These are phyloP conservation scores for Rubia peregrina DNA, from an alignment of 305 asterid genomes.

Conservation along the genomic window DNA sequence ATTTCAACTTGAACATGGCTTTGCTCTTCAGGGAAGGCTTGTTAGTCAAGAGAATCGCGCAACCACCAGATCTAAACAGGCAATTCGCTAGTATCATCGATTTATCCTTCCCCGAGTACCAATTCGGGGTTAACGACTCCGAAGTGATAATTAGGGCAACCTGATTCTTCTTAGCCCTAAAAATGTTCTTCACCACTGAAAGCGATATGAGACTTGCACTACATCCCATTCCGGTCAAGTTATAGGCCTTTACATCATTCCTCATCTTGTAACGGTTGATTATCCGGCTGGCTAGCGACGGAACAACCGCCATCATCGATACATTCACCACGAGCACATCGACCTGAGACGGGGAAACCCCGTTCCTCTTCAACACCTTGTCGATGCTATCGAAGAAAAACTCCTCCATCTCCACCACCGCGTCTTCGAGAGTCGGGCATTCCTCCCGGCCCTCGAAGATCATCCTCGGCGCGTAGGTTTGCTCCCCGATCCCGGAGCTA, in stretches of 20 bases:
- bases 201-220: constrained; percentile 64
- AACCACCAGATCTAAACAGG: constrained; percentile 66
- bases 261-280: constrained; percentile 53
- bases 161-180: constrained; percentile 28
- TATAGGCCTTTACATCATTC: constrained; percentile 57
- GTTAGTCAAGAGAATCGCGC: constrained; percentile 57
- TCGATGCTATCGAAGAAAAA: constrained; percentile 43
- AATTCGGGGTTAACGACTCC: constrained; percentile 54
- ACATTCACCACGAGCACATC: constrained; percentile 67
- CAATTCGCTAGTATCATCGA: constrained; percentile 82
- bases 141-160: constrained; percentile 59
- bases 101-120: constrained; percentile 65
- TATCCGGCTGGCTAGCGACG: constrained; percentile 52
- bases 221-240: constrained; percentile 80
- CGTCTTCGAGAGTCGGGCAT: constrained; percentile 40
- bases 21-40: constrained; percentile 13
- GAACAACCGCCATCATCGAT: constrained; percentile 53
- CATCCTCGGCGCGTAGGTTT: constrained; percentile 73
- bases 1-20: constrained; percentile 52
- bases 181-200: constrained; percentile 41
- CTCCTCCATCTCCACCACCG: constrained; percentile 54
- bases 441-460: constrained; percentile 52
- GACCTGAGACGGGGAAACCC: constrained; percentile 40
- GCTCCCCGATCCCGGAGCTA: constrained; percentile 83
- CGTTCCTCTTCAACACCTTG: constrained; percentile 32